Conservation (phyloP, 768 basidiomycete species). For the Lactifluus hygrophoroides region DNA sequence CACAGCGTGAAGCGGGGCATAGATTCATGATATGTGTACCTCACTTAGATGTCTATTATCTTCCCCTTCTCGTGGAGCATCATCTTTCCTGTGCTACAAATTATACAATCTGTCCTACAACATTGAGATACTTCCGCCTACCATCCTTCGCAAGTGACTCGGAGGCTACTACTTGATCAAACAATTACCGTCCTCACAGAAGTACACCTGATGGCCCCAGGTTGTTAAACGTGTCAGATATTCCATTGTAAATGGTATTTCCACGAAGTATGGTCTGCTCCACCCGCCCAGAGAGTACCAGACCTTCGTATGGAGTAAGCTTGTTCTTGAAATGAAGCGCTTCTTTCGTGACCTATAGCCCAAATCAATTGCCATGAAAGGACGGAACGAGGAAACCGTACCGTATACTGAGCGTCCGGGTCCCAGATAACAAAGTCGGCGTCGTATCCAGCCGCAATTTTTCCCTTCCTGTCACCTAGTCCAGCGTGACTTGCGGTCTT, state of each 20-base stretch:
- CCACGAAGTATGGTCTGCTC: conserved; percentile 78
- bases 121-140: neutral
- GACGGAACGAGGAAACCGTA: conserved; percentile 18
- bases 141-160: neutral
- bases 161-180: too few species aligned
- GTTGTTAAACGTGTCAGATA: conserved; percentile 24
- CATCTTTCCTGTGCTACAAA: neutral
- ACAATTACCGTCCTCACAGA: conserved; percentile 1
- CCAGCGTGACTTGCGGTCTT: conserved; percentile 77
- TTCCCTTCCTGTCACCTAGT: conserved; percentile 61
- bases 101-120: neutral
- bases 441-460: conserved; percentile 62
- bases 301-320: conserved; percentile 81
- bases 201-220: conserved; percentile 19
- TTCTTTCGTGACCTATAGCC: conserved; percentile 59
- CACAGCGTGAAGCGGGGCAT: neutral
- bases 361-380: neutral
- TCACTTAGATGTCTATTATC: neutral
- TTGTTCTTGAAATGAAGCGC: conserved; percentile 88
- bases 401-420: conserved; percentile 41
- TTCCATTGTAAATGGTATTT: conserved; percentile 47
- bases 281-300: conserved; percentile 60
- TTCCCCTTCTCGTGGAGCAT: neutral
- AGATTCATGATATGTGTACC: neutral
- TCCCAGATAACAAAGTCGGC: conserved; percentile 88